Percentiles rank a stretch among this genome's conserved stretches.
These are phyloP conservation scores for Jatropha podagrica DNA, from an alignment of 441 rosid genomes.

Conservation along the genomic window DNA sequence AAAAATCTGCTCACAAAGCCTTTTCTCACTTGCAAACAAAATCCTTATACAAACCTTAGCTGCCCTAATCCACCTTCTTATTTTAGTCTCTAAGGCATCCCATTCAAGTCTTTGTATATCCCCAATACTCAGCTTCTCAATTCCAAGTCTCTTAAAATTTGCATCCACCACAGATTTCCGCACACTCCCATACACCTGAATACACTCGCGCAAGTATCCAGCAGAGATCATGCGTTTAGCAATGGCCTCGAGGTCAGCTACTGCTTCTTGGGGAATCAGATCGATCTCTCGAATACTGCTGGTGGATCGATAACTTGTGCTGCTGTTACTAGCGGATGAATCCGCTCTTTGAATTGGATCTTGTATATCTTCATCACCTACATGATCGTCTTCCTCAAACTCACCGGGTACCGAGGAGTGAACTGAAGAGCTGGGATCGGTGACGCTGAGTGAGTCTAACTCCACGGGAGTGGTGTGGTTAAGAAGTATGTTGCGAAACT, in stretches of 20 bases:
- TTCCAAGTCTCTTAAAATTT: slow-evolving; percentile 52
- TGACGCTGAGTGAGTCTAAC: slow-evolving; percentile 37
- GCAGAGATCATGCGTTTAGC: slow-evolving; percentile 64
- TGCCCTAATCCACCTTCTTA: slow-evolving; percentile 63
- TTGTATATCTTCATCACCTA: neutral
- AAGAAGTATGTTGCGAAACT: slow-evolving; percentile 78
- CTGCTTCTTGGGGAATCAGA: slow-evolving; percentile 55
- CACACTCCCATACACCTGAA: slow-evolving; percentile 54
- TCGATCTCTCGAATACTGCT: slow-evolving; percentile 75
- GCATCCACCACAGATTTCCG: slow-evolving; percentile 63
- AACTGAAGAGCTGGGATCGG: slow-evolving; percentile 40
- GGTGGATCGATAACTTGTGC: slow-evolving; percentile 58
- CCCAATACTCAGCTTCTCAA: slow-evolving; percentile 73
- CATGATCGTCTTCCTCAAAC: slow-evolving; percentile 29
- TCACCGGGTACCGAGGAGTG: slow-evolving; percentile 17
- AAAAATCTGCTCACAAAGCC: slow-evolving; percentile 56
- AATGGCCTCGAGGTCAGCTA: slow-evolving; percentile 44
- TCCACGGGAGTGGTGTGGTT: slow-evolving; percentile 50
- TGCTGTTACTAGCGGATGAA: slow-evolving; percentile 30
- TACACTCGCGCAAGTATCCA: slow-evolving; percentile 70
- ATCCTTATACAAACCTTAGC: slow-evolving; percentile 54
- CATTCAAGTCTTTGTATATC: slow-evolving; percentile 77
- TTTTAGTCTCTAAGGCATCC: slow-evolving; percentile 75
- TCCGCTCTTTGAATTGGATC: slow-evolving; percentile 28
- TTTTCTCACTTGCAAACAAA: slow-evolving; percentile 62